These are phyloP conservation scores for Colletotrichum musicola DNA, from an alignment of 2,329 filamentous ascomycete genomes.

Conservation along the genomic window DNA sequence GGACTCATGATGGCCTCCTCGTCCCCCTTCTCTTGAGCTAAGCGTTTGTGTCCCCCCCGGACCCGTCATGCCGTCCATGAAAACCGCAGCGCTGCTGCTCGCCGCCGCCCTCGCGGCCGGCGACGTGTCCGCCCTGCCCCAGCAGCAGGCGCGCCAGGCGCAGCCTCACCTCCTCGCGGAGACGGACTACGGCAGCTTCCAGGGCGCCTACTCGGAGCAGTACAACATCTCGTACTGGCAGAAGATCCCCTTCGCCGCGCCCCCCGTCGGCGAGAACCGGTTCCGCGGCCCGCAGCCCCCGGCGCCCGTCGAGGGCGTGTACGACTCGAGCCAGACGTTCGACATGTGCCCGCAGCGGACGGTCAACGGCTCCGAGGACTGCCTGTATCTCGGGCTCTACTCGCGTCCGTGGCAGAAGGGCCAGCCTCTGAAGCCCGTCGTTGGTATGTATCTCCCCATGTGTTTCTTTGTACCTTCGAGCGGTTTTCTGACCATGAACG, in stretches of 20 bases:
- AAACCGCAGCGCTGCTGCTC: conserved; percentile 13
- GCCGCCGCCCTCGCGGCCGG: conserved; percentile 14
- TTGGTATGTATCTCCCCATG: too few species aligned
- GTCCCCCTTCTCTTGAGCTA: not conserved
- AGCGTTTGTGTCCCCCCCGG: not conserved
- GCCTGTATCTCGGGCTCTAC: conserved; percentile 71
- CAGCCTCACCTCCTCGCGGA: conserved; percentile 31
- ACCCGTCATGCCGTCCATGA: conserved; percentile 21
- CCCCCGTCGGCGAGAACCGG: conserved; percentile 68
- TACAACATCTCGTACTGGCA: conserved; percentile 72
- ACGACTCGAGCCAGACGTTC: conserved; percentile 67
- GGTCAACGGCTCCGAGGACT: conserved; percentile 70
- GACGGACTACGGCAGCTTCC: conserved; percentile 64
- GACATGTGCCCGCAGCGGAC: conserved; percentile 71
- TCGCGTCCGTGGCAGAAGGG: conserved; percentile 65
- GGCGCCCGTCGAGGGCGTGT: conserved; percentile 58
- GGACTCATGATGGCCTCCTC: not conserved
- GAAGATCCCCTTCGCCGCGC: conserved; percentile 72
- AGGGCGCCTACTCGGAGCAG: conserved; percentile 61
- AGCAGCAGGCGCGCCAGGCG: conserved; percentile 24
- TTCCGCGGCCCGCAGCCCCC: conserved; percentile 73
- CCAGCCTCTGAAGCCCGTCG: conserved; percentile 65
- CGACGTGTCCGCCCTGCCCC: conserved; percentile 9
- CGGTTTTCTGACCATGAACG: too few species aligned
- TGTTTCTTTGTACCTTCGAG: too few species aligned